phyloP scores from a whole-genome alignment of 352 stramenopile species.

The Globisporangium uncinulatum region DNA sequence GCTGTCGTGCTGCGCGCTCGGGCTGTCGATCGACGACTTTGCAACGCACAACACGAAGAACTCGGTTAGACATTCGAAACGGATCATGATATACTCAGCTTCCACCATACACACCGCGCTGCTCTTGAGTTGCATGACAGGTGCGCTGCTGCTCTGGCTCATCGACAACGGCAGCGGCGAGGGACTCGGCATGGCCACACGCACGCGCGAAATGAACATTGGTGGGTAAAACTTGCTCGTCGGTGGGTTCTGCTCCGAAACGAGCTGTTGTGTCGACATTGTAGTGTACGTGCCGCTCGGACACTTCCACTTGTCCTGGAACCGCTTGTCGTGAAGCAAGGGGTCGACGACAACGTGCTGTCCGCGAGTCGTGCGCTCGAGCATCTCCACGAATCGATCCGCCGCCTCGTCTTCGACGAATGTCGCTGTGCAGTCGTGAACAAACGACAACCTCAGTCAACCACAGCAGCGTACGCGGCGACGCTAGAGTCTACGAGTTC shows the following conservation, averaged over 20 bases:
- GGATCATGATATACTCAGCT: background rate
- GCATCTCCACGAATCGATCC: constrained; percentile 53
- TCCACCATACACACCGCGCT: background rate
- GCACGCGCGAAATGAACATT: constrained; percentile 41
- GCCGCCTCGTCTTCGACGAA: constrained; percentile 19
- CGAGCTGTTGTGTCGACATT: constrained; percentile 32
- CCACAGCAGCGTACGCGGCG: background rate
- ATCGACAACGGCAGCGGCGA: background rate
- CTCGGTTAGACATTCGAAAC: background rate
- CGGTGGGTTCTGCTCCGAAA: constrained; percentile 31
- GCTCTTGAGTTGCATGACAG: constrained; percentile 13
- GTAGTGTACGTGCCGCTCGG: constrained; percentile 16
- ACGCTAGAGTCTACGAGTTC: no score
- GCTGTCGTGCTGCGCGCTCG: constrained; percentile 21
- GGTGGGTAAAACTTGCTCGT: constrained; percentile 54
- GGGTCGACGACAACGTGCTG: constrained; percentile 54
- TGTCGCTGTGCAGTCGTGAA: background rate
- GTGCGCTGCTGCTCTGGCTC: constrained; percentile 16
- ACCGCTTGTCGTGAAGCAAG: constrained; percentile 42
- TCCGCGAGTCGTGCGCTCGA: constrained; percentile 40
- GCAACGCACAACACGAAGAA: background rate
- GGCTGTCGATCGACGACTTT: constrained; percentile 4
- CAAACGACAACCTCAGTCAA: background rate
- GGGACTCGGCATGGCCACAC: constrained; percentile 7
- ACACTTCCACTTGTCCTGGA: constrained; percentile 57